Percentiles rank a stretch among this genome's conserved stretches.
These are phyloP conservation scores for Friedmanniomyces simplex DNA, from an alignment of 495 filamentous ascomycete genomes.

Conservation along the genomic window DNA sequence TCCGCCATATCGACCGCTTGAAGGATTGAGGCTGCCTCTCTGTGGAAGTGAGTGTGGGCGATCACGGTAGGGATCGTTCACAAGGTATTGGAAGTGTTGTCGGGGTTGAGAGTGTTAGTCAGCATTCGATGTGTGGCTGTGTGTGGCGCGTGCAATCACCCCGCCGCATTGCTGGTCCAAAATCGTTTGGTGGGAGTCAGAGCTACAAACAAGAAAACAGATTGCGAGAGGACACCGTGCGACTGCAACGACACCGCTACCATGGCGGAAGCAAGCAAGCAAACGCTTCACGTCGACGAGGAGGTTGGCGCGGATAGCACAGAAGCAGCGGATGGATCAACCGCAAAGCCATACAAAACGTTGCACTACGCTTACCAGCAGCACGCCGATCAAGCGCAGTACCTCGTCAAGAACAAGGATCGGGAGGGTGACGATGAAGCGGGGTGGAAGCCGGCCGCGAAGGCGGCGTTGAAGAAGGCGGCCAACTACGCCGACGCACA, in stretches of 20 bases:
- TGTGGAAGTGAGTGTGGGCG: too few species aligned
- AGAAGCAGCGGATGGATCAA: conserved; percentile 51
- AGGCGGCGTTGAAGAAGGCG: conserved; percentile 75
- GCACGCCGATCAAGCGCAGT: conserved; percentile 48
- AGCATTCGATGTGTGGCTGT: too few species aligned
- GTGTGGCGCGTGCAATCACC: too few species aligned
- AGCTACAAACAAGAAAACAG: too few species aligned
- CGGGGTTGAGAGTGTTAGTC: too few species aligned
- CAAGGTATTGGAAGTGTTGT: too few species aligned
- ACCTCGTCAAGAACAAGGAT: conserved; percentile 55
- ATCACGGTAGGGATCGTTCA: too few species aligned
- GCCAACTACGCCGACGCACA: conserved; percentile 52
- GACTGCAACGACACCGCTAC: too few species aligned
- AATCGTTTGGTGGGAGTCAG: too few species aligned
- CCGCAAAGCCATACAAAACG: conserved; percentile 68
- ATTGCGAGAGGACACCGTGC: too few species aligned
- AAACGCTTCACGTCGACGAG: conserved; percentile 60
- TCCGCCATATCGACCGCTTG: conserved; percentile 42
- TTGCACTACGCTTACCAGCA: conserved; percentile 67
- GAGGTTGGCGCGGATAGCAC: conserved; percentile 61
- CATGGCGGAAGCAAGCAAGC: conserved; percentile 18
- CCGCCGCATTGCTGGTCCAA: too few species aligned
- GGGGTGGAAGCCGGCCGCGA: conserved; percentile 69
- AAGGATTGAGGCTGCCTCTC: too few species aligned
- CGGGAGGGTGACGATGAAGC: conserved; percentile 47